Evolutionary conservation across 192 early-diverging fungal genomes (phyloP), one percentile per base, ranked within the genome.

Genomic region (Coemansia sp.): DNA sequence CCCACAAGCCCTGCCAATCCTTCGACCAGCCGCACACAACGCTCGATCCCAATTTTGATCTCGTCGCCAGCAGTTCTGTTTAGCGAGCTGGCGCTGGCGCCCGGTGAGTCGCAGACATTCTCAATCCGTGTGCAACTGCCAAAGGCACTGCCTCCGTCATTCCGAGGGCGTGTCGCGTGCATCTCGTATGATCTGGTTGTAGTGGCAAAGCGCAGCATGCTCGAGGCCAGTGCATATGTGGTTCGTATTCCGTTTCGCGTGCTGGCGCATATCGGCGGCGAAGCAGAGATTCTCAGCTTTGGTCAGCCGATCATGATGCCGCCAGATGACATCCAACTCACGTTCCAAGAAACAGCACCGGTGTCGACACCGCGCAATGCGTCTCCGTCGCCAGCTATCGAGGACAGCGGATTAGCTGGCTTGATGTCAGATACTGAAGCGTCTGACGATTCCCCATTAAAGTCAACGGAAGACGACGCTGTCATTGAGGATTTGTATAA

Each of bases 71-170:
- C 68, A 0, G 69, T 80, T 10, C 63, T 80, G 17, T 80, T 74
- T 53, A 80, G 78, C 66, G 78, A 80, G 62, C 73, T 80, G 12
- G 62, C 15, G 17, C 68, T 80, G 49, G 62, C 54, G 8, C 72
- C 78, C 6, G 78, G 78, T 37, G 73, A 80, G 56, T 71, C 78
- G 10, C 72, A 80, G 69, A 74, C 73, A 20, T 80, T 70, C 28
- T 71, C 71, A n/a, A 56, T 80, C 14, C 54, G 47, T 8, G 61
- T 80, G 12, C 68, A 68, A 31, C 57, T 80, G 54, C 78, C 78
- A 0, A 47, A 51, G n/a, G 36, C 47, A 26, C 61, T 80, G 40
- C 68, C 78, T 23, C 78, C 78, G 37, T 74, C 73, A 49, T 80
- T 80, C 26, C 72, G 78, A 11, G 78, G 78, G 23, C 67, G 69